Conservation (phyloP, 345 rosid genomes). For the Moringa oleifera region DNA sequence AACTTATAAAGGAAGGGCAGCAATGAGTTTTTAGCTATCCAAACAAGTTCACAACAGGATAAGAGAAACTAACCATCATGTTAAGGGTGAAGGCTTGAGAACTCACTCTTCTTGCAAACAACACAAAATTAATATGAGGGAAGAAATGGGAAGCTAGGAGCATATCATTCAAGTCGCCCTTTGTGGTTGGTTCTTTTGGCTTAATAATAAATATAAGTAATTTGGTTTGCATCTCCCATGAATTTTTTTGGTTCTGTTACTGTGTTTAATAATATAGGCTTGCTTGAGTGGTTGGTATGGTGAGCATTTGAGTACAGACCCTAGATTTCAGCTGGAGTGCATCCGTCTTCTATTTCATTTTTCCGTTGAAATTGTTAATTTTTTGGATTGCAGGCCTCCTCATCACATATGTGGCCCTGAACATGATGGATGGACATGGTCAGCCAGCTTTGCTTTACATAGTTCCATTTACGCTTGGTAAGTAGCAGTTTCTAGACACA, state of each 20-base stretch:
- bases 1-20: neutral
- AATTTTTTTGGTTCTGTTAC: too few species aligned
- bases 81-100: neutral
- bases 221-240: too few species aligned
- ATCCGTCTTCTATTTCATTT: neutral
- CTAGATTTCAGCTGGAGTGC: neutral
- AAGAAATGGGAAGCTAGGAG: too few species aligned
- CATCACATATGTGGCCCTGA: slow-evolving; percentile 82
- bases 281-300: neutral
- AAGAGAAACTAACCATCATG: neutral
- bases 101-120: neutral
- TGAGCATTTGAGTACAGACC: neutral
- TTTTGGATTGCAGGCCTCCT: slow-evolving; percentile 59
- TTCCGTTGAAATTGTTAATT: neutral
- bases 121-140: too few species aligned
- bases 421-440: slow-evolving; percentile 98
- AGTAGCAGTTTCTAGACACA: slow-evolving; percentile 9
- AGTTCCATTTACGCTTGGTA: slow-evolving; percentile 94
- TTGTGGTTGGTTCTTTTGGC: too few species aligned
- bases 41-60: neutral
- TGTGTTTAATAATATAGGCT: neutral
- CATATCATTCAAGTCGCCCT: too few species aligned
- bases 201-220: too few species aligned
- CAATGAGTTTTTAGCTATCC: neutral
- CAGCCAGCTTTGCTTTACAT: slow-evolving; percentile 97